Evolutionary conservation across 768 basidiomycete genomes (phyloP).

Genomic region (Cyclocybe aegerita): DNA sequence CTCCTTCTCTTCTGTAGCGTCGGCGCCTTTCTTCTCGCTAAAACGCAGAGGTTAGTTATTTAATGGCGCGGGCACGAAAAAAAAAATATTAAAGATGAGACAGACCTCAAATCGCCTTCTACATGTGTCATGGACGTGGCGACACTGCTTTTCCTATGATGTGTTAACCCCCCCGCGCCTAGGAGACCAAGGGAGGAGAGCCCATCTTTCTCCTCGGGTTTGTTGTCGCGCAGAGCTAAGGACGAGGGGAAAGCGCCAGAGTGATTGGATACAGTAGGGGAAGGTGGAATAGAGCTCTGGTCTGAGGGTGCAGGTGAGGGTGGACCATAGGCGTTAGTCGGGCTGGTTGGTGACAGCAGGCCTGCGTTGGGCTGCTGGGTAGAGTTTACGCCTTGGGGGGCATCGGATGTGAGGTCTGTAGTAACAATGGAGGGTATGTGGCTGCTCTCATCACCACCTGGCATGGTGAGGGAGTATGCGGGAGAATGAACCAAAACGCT

Average conservation of each 20-base stretch:
- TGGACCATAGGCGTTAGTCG: constrained; percentile 10
- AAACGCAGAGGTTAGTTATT: constrained; percentile 4
- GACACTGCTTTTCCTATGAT: constrained; percentile 56
- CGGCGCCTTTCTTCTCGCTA: constrained; percentile 20
- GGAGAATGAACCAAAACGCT: neutral
- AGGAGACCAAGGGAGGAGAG: constrained; percentile 52
- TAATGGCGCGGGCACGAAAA: constrained; percentile 30
- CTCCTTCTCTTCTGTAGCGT: constrained; percentile 5
- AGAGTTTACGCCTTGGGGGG: constrained; percentile 11
- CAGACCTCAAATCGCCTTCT: constrained; percentile 47
- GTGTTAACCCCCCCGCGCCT: constrained; percentile 33
- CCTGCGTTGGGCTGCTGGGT: constrained; percentile 14
- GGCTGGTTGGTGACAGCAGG: constrained; percentile 18
- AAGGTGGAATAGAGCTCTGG: constrained; percentile 51
- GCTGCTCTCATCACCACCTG: constrained; percentile 11
- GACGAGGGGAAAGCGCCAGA: constrained; percentile 61
- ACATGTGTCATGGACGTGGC: constrained; percentile 59
- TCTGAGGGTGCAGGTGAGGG: constrained; percentile 15
- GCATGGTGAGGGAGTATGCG: constrained; percentile 13
- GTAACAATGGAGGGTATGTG: constrained; percentile 33
- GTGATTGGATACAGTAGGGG: constrained; percentile 70
- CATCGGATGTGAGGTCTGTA: constrained; percentile 17
- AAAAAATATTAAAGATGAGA: constrained; percentile 37
- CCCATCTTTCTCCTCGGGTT: constrained; percentile 58
- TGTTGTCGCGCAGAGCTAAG: constrained; percentile 64